Evolutionary conservation across 441 rosid genomes (phyloP).

Genomic region (Erodium texanum): DNA sequence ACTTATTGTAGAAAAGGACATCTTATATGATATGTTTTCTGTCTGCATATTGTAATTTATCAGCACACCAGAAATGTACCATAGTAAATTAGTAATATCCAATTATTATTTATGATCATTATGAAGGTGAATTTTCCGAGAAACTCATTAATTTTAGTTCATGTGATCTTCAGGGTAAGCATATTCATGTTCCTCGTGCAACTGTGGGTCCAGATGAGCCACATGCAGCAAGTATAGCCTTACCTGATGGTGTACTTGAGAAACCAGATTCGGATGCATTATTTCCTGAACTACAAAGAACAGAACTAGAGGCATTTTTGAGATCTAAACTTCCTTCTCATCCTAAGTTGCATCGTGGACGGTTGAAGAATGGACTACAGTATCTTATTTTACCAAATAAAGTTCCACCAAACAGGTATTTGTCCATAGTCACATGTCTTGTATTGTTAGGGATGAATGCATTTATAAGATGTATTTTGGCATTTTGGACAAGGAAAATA

Average conservation of each 20-base stretch:
- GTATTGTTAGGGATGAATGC: conserved; percentile 7
- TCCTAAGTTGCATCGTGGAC: conserved; percentile 78
- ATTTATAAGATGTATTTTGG: not conserved
- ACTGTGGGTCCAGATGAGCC: conserved; percentile 97
- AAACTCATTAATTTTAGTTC: conserved; percentile 9
- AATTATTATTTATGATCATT: not conserved
- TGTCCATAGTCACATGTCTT: conserved; percentile 10
- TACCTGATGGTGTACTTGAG: conserved; percentile 75
- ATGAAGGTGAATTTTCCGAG: not conserved
- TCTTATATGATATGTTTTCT: not conserved
- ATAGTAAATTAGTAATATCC: not conserved
- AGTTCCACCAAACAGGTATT: conserved; percentile 90
- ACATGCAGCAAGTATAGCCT: conserved; percentile 84
- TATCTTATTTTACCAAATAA: conserved; percentile 92
- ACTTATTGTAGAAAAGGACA: not conserved
- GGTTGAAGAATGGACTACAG: conserved; percentile 84
- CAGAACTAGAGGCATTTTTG: conserved; percentile 56
- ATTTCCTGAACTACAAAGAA: conserved; percentile 36
- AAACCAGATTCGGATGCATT: conserved; percentile 54
- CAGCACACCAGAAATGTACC: not conserved
- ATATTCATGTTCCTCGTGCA: conserved; percentile 44
- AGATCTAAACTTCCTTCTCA: conserved; percentile 72
- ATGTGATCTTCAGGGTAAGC: conserved; percentile 38
- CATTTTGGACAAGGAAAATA: not conserved
- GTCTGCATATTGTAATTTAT: not conserved